These are phyloP conservation scores for Fraxinus baroniana DNA, from an alignment of 305 asterid genomes.

Conservation along the genomic window DNA sequence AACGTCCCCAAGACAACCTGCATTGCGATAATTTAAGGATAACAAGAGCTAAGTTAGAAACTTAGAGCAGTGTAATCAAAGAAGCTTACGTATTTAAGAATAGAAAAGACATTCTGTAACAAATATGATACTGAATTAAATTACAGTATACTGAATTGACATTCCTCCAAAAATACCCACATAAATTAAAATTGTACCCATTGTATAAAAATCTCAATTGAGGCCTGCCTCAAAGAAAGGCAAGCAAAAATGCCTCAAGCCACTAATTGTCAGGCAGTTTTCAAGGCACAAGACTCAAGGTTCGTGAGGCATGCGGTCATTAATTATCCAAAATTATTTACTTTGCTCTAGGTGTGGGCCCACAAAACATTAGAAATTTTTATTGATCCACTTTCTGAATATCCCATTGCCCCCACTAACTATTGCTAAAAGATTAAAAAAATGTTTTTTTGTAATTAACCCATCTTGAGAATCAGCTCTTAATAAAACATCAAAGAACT, in stretches of 20 bases:
- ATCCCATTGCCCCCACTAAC: neutral
- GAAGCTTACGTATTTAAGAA: conserved; percentile 6
- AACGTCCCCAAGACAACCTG: conserved; percentile 90
- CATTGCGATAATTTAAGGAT: conserved; percentile 18
- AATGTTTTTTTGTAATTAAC: neutral
- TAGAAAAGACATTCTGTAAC: neutral
- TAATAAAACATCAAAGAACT: neutral
- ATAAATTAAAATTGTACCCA: neutral
- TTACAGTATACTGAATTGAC: neutral
- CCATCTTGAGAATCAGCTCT: neutral
- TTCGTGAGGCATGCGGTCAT: neutral
- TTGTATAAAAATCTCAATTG: neutral
- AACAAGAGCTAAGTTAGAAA: conserved; percentile 5
- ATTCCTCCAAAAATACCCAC: neutral
- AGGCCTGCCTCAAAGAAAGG: neutral
- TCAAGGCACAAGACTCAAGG: neutral
- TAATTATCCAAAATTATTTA: neutral
- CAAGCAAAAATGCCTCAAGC: neutral
- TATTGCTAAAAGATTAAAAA: neutral
- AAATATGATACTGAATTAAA: neutral
- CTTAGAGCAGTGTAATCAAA: conserved; percentile 8
- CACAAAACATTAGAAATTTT: neutral
- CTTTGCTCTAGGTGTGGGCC: neutral
- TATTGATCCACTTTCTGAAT: neutral
- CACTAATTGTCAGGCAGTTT: neutral